Base-by-base conservation (phyloP, 2,329 filamentous ascomycete genomes). In the Scytalidium sp. region DNA sequence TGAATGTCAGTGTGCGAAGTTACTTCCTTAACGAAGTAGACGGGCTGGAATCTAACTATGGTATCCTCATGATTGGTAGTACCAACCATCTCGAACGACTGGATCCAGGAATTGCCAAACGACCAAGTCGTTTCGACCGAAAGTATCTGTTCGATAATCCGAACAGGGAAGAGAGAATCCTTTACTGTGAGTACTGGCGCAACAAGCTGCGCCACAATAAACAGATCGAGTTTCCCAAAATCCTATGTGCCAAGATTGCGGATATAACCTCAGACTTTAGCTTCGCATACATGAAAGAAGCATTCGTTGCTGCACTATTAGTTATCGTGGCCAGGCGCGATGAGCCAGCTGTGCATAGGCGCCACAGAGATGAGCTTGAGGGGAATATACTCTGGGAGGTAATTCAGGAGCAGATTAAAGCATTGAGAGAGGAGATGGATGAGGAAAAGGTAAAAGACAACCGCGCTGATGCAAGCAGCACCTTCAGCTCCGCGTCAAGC, bases 1-100 rank as follows among this genome's bases (percentile, higher is more conserved):
- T 89, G 41, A 75, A 74, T 10, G 78, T 84, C 47, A 55, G 62
- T 2, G 80, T 85, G 13, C 74, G 85, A 22, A 82, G 77, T 46
- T 88, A 87, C 70, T 89, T 89, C 67, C 72, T 88, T 43, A 89
- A 88, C 61, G 84, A 88, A 64, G 80, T 88, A 3, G 85, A 89
- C 54, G 85, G 85, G 0, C 76, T 89, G 10, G 79, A 81, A 57
- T 78, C 74, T 54, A 89, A 89, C 55, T 81, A 88, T 55, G 85
- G 85, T 10, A 87, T 88, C 46, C 78, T 88, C 57, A 85, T 89
- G 69, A 74, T 87, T 22, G 83, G 80, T 23, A 82, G 77, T 47
- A 87, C 84, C 0, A 87, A 87, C 59, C 76, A 83, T 56, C 72
- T 88, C 4, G 84, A 88, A 29, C 74, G 76, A 2, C 68, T 89